Evolutionary conservation across 441 rosid species (phyloP).

Genomic region (Syzygium malaccense): DNA sequence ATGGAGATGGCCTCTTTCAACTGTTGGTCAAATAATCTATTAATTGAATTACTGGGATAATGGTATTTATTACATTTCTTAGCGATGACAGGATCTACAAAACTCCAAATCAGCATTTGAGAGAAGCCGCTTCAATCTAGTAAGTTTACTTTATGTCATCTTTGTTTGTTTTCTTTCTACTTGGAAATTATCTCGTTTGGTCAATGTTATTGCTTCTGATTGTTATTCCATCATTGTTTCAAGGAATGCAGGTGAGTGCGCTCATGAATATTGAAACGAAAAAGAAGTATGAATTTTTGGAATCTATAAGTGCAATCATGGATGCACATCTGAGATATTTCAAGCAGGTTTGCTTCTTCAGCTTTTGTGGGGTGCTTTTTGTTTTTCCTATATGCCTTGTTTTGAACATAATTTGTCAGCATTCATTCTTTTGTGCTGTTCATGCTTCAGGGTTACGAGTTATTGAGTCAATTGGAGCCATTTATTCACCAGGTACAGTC

Average conservation of each 20-base stretch:
- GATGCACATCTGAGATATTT: constrained; percentile 90
- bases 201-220: constrained; percentile 10
- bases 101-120: constrained; percentile 90
- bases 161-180: not conserved
- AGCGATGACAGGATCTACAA: constrained; percentile 59
- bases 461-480: constrained; percentile 79
- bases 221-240: constrained; percentile 24
- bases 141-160: constrained; percentile 27
- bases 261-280: constrained; percentile 75
- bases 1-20: not conserved
- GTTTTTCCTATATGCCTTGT: not conserved
- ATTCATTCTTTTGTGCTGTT: constrained; percentile 8
- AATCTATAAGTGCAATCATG: constrained; percentile 87
- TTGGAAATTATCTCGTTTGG: not conserved
- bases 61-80: not conserved
- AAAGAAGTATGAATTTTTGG: constrained; percentile 90
- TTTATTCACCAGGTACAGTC: constrained; percentile 66
- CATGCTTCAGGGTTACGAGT: constrained; percentile 56
- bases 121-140: constrained; percentile 89
- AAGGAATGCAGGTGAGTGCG: constrained; percentile 82
- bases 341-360: constrained; percentile 50
- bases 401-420: not conserved
- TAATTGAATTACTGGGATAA: not conserved
- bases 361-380: not conserved
- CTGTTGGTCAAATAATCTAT: not conserved